Evolutionary conservation across 768 basidiomycete species (phyloP), one percentile per base, ranked within the genome.

Genomic region (Boletus pseudo-olivaceus): DNA sequence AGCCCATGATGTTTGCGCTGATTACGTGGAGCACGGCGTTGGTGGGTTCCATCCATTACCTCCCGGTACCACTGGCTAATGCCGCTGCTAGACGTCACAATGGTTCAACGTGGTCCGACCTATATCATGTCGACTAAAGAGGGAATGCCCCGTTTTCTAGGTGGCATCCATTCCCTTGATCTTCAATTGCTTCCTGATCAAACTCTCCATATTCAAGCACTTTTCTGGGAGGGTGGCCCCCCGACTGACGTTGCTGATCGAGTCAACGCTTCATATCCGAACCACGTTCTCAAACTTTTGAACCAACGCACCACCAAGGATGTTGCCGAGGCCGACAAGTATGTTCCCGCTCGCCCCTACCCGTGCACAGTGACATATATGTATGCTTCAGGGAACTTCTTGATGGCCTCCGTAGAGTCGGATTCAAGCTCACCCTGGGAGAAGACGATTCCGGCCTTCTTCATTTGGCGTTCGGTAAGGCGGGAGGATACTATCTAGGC

Each of bases 401-500:
- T 1, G 80, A 85, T 4, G 83, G 76, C 7, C 73, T 90, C 15
- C 69, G 75, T 35, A 75, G 74, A 54, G 73, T 72, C 3, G 87
- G 88, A 5, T 90, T 88, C 73, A 77, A 76, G 53, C 61, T 75
- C 12, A 80, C 77, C 42, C 60, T 66, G 7, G 86, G 85, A 8
- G 73, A 72, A 33, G 77, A 82, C 7, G 79, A 73, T 19, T 71
- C 78, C 1, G 86, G 87, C 0, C 75, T 82, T 55, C 53, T 78
- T 10, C 68, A 78, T 40, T 67, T 81, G 19, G 78, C 77, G 14
- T 80, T 75, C 65, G 66, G 64, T 8, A 75, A 73, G 40, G 80
- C 71, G 0, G 85, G 85, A 26, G 85, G 88, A 7, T 88, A 84
- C 67, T 89, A 89, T 67, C 71, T 87, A 2, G 85, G 87, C 81